Conservation (phyloP, 2,329 filamentous ascomycete species). For the Cadophora sp. region DNA sequence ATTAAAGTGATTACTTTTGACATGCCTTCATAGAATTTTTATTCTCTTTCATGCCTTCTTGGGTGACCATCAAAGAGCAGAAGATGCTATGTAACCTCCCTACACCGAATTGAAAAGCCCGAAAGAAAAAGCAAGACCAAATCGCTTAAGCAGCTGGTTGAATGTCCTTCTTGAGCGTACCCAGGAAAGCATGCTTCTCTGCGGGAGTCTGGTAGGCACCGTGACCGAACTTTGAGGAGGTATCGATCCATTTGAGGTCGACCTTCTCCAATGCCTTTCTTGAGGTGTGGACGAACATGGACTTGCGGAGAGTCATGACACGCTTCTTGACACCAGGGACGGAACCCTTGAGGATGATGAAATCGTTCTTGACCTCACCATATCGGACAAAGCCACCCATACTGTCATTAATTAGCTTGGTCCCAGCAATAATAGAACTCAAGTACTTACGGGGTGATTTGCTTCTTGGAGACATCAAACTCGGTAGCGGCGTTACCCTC, state of each 20-base stretch:
- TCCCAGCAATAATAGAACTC: neutral
- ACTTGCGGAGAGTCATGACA: slow-evolving; percentile 98
- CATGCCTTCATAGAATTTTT: slow-evolving; percentile 41
- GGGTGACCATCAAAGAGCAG: slow-evolving; percentile 37
- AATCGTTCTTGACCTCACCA: slow-evolving; percentile 99
- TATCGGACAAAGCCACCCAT: slow-evolving; percentile 99
- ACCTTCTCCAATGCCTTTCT: slow-evolving; percentile 98
- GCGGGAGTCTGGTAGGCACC: slow-evolving; percentile 98
- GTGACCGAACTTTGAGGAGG: slow-evolving; percentile 99
- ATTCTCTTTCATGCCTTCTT: slow-evolving; percentile 37
- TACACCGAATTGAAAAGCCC: slow-evolving; percentile 41
- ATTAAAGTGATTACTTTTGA: slow-evolving; percentile 31
- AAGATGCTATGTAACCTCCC: slow-evolving; percentile 39
- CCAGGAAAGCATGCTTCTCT: slow-evolving; percentile 98
- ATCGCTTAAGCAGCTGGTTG: slow-evolving; percentile 57
- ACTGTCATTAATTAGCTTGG: slow-evolving; percentile 57
- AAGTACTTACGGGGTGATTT: slow-evolving; percentile 92
- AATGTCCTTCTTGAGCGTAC: slow-evolving; percentile 99
- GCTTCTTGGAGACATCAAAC: slow-evolving; percentile 98
- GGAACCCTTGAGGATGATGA: slow-evolving; percentile 96
- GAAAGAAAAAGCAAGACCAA: slow-evolving; percentile 45
- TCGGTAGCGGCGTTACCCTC: slow-evolving; percentile 94
- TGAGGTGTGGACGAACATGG: slow-evolving; percentile 96
- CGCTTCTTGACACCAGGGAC: slow-evolving; percentile 99
- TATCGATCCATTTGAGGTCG: slow-evolving; percentile 99